Conservation (phyloP, 305 asterid genomes). For the Fraxinus sp. region DNA sequence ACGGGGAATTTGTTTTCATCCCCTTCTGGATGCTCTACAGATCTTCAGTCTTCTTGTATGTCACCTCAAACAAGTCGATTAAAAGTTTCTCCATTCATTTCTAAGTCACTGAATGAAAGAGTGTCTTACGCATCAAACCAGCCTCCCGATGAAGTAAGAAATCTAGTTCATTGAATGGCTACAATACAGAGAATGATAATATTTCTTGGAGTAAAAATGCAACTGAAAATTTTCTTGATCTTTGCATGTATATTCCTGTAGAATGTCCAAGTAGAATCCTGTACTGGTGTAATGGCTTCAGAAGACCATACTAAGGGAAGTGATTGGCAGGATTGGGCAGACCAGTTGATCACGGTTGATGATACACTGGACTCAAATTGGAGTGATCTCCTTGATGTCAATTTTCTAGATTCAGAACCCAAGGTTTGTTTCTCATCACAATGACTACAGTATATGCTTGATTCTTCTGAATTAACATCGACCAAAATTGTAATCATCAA, state of each 20-base stretch:
- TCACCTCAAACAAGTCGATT: constrained; percentile 33
- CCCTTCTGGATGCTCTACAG: constrained; percentile 33
- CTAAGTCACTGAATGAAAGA: constrained; percentile 30
- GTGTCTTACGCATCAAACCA: constrained; percentile 31
- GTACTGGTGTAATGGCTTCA: constrained; percentile 34
- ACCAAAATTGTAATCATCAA: neutral
- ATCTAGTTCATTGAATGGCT: neutral
- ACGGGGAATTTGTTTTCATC: constrained; percentile 49
- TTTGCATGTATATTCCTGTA: neutral
- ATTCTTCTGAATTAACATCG: neutral
- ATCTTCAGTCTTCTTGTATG: constrained; percentile 27
- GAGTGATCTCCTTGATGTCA: constrained; percentile 64
- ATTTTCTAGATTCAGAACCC: constrained; percentile 54
- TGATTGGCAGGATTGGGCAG: constrained; percentile 70
- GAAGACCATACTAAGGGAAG: constrained; percentile 41
- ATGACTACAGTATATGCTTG: neutral
- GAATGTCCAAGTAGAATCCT: constrained; percentile 41
- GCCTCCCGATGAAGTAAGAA: constrained; percentile 35
- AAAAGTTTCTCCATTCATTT: constrained; percentile 33
- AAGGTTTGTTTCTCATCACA: constrained; percentile 46
- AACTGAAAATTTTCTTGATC: constrained; percentile 43
- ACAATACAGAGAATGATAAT: constrained; percentile 12
- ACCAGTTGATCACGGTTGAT: constrained; percentile 56
- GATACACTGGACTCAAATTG: constrained; percentile 60
- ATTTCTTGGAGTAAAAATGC: constrained; percentile 46